phyloP scores from a whole-genome alignment of 106 monocot genomes.

The Gastrodia elata region DNA sequence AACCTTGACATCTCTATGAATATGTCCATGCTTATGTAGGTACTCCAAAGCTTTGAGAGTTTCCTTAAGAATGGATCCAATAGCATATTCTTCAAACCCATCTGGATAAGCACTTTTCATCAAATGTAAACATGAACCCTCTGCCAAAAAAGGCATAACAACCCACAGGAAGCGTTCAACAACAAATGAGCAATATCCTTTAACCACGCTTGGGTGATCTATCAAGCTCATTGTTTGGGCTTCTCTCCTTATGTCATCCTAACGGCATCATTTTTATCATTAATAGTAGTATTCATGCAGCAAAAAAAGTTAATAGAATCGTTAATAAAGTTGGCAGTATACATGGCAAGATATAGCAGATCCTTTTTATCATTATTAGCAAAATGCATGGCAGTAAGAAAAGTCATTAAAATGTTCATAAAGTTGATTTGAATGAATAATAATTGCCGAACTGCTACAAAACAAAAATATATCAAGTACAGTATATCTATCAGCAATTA shows the following conservation, averaged over 20 bases:
- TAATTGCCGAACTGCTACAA: too few relatives aligned
- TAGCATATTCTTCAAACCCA: slow-evolving; percentile 73
- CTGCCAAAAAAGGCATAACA: slow-evolving; percentile 82
- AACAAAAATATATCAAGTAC: too few relatives aligned
- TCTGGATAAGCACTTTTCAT: slow-evolving; percentile 78
- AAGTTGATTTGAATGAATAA: too few relatives aligned
- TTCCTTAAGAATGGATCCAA: slow-evolving; percentile 68
- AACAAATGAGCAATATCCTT: slow-evolving; percentile 72
- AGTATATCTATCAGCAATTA: too few relatives aligned
- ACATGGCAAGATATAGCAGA: too few relatives aligned
- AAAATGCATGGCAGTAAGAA: too few relatives aligned
- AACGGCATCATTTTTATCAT: neutral
- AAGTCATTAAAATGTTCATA: too few relatives aligned
- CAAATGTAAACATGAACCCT: slow-evolving; percentile 84
- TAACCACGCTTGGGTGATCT: slow-evolving; percentile 74
- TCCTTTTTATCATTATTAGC: too few relatives aligned
- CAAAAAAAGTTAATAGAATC: neutral
- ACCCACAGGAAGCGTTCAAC: slow-evolving; percentile 74
- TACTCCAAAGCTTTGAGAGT: slow-evolving; percentile 77
- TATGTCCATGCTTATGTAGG: slow-evolving; percentile 78
- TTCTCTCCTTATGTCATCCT: slow-evolving; percentile 83
- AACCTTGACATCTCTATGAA: slow-evolving; percentile 93
- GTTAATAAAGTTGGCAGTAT: too few relatives aligned
- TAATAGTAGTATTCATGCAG: neutral
- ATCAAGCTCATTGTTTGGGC: slow-evolving; percentile 85